Percentiles rank a stretch among this genome's conserved stretches.
phyloP scores from a whole-genome alignment of 352 stramenopile species.

The Aphanomyces invadans region DNA sequence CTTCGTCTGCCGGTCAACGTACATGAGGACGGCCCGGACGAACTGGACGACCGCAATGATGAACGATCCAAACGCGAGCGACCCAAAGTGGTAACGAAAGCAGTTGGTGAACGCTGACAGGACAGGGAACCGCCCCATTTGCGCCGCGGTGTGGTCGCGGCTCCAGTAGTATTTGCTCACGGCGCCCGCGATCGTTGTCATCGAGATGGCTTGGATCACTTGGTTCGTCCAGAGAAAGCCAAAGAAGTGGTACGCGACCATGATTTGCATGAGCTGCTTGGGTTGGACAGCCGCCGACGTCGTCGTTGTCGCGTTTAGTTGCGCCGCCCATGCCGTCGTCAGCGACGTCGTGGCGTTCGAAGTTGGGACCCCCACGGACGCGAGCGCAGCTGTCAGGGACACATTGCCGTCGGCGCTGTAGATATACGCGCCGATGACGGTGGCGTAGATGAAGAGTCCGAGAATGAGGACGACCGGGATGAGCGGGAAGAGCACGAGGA shows the following conservation, averaged over 20 bases:
- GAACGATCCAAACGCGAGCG: conserved; percentile 92
- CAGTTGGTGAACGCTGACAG: conserved; percentile 62
- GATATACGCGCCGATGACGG: conserved; percentile 53
- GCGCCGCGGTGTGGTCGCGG: conserved; percentile 41
- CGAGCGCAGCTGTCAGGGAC: background rate
- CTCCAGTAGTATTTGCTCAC: conserved; percentile 92
- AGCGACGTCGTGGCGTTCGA: conserved; percentile 22
- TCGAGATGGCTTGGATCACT: conserved; percentile 93
- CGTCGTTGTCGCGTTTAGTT: conserved; percentile 35
- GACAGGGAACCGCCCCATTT: conserved; percentile 67
- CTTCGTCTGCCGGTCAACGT: conserved; percentile 90
- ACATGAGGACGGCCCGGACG: conserved; percentile 86
- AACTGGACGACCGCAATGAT: conserved; percentile 96
- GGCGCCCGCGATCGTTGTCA: conserved; percentile 91
- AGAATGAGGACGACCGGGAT: conserved; percentile 55
- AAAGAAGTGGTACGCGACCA: conserved; percentile 87
- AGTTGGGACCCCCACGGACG: conserved; percentile 33
- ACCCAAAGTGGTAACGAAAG: conserved; percentile 92
- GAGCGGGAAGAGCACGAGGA: conserved; percentile 63
- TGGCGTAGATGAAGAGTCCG: conserved; percentile 53
- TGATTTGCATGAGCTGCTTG: conserved; percentile 41
- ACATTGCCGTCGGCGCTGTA: conserved; percentile 42
- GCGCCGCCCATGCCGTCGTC: conserved; percentile 29
- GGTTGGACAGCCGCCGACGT: conserved; percentile 27
- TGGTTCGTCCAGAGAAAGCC: conserved; percentile 94